Evolutionary conservation across 306 rosid species (phyloP), one percentile per base, ranked within the genome.

Genomic region (Acacia confusa): DNA sequence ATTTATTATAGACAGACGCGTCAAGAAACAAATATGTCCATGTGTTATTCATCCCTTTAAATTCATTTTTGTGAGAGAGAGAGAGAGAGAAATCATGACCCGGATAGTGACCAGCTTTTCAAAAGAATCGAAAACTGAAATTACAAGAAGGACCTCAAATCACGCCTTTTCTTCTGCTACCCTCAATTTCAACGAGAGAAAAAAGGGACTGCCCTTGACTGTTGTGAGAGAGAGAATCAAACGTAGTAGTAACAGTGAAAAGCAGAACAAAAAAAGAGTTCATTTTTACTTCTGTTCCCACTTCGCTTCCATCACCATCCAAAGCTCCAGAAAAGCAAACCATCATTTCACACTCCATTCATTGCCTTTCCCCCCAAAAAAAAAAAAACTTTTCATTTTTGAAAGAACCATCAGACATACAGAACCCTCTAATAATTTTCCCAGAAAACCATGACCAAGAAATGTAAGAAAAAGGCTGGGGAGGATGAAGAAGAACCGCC

Each of bases 211-310:
- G 52, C 11, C 50, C 32, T n/a, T 80, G 53, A 86, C 74, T 53
- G 73, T 27, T 72, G 14, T 28, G 14, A 17, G 64, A 76, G 14
- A 17, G 64, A 76, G n/a, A 68, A 34, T 65, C 48, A 20, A 78
- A 57, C 69, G 41, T 11, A 24, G 41, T 11, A 24, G 41, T 4
- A 24, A 11, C 66, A 60, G 34, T 10, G 15, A 81, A 78, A 67
- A 57, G 78, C 82, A 50, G 44, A 55, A 63, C n/a, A 45, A 65
- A 70, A 70, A 74, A 79, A 64, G 48, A 47, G 38, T 3, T 40
- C 36, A 10, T 75, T 82, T 78, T 32, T 48, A 64, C 38, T 20
- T 2, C 52, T 55, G 45, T 60, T 27, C 36, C 67, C 67, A 27
- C 5, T 61, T 11, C 67, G 13, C 5, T 61, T 11, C 9, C 19